These are phyloP conservation scores for Psilocybe tampanensis DNA, from an alignment of 768 basidiomycete genomes.

Conservation along the genomic window DNA sequence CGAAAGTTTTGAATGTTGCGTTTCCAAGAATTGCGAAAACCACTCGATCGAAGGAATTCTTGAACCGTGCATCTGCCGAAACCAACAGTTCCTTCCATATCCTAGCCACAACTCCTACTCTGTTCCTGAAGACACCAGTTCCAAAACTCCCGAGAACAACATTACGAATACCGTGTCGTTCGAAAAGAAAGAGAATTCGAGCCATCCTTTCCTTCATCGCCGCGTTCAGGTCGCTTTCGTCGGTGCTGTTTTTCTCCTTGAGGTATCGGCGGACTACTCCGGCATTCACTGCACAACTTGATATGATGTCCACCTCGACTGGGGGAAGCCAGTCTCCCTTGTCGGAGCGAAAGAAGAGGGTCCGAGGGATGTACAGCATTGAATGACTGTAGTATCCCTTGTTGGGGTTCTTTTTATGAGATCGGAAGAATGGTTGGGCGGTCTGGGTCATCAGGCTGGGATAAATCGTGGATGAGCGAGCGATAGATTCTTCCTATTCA, in stretches of 20 bases:
- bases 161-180: conserved; percentile 54
- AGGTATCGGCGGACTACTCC: conserved; percentile 33
- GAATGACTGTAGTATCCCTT: conserved; percentile 69
- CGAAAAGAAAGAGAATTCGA: conserved; percentile 63
- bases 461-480: conserved; percentile 71
- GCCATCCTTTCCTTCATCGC: conserved; percentile 75
- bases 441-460: conserved; percentile 54
- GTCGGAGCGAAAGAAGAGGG: conserved; percentile 62
- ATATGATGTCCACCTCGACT: conserved; percentile 60
- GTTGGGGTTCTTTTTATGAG: conserved; percentile 49
- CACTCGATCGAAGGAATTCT: neutral
- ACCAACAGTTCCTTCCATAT: conserved; percentile 48
- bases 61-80: neutral
- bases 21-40: neutral
- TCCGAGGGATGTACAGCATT: conserved; percentile 69
- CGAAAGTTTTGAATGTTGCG: neutral
- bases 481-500: conserved; percentile 70
- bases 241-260: conserved; percentile 11
- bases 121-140: conserved; percentile 72
- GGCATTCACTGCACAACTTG: conserved; percentile 73
- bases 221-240: conserved; percentile 27
- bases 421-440: conserved; percentile 57
- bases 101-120: conserved; percentile 54
- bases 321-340: conserved; percentile 57
- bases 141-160: conserved; percentile 78